phyloP scores from a whole-genome alignment of 306 rosid species.

The Dryas octopetala region DNA sequence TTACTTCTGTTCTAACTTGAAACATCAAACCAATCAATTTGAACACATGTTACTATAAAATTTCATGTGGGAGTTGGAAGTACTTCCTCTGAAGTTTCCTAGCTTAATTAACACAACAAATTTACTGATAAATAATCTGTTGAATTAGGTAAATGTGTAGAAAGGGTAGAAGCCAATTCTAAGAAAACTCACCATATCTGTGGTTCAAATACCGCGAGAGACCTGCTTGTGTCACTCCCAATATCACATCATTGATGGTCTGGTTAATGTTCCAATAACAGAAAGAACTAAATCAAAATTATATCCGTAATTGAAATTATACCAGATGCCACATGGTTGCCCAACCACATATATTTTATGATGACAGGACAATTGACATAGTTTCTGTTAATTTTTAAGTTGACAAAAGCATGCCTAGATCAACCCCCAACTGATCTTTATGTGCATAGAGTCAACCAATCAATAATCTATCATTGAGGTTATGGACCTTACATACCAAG shows the following conservation, averaged over 20 bases:
- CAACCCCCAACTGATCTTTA: background rate
- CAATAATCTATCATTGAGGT: no score
- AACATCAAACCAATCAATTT: background rate
- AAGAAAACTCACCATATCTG: conserved; percentile 38
- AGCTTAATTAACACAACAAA: background rate
- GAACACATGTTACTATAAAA: background rate
- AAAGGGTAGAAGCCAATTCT: background rate
- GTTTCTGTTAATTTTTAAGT: background rate
- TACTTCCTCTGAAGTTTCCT: no score
- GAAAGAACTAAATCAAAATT: background rate
- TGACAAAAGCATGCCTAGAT: background rate
- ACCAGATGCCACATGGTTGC: no score
- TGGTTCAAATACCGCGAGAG: conserved; percentile 48
- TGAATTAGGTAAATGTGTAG: background rate
- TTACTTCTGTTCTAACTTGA: background rate
- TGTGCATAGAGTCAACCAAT: background rate
- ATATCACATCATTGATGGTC: conserved; percentile 66
- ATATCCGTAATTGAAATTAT: background rate
- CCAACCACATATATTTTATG: background rate
- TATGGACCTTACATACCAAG: no score
- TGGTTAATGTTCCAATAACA: conserved; percentile 20
- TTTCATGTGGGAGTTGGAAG: background rate
- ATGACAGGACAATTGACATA: background rate
- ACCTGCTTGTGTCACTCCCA: conserved; percentile 69
- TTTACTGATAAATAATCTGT: background rate